Evolutionary conservation across 345 rosid genomes (phyloP), one percentile per base, ranked within the genome.

Genomic region (Boechera stricta): DNA sequence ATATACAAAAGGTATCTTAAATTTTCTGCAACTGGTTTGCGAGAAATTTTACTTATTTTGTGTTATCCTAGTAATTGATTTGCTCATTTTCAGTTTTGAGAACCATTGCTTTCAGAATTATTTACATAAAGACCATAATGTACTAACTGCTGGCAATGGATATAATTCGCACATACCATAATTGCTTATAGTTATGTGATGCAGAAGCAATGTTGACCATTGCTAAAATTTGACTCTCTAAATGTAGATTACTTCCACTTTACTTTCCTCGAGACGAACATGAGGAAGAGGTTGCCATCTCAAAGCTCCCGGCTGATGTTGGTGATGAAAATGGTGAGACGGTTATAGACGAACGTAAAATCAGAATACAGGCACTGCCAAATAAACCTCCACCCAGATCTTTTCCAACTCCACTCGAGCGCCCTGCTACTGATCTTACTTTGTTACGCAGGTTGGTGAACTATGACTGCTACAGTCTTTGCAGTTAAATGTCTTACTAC

Each of bases 321-420:
- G 97, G 99, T 78, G 99, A 95, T 86, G 99, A 95, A 74, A 95
- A 95, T 84, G 99, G 99, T 38, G 99, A 91, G 84, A 90, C 99
- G 9, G 84, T 85, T 71, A 88, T 91, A 72, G 97, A 91, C 81
- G 99, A 95, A 80, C 98, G 99, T 71, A 91, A 91, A 79, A 95
- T 95, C 75, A 86, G 98, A 86, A 95, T 95, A 87, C 86, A 87
- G 83, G 88, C 97, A 10, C 82, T 95, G 79, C 99, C 99, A 42
- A 88, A 92, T 80, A 92, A 92, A 85, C 71, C 79, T 58, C 45
- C 57, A 41, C 54, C 85, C 54, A 89, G 78, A 74, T 87, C 89
- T 78, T 82, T 89, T 64, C 87, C 79, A 81, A 80, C 85, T 67
- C 86, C 87, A 41, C 86, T 64, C 24, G 91, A 88, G 55, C 85